Evolutionary conservation across 73 alveolate genomes (phyloP), one percentile per base, ranked within the genome.

Genomic region (Stentor roeselii): DNA sequence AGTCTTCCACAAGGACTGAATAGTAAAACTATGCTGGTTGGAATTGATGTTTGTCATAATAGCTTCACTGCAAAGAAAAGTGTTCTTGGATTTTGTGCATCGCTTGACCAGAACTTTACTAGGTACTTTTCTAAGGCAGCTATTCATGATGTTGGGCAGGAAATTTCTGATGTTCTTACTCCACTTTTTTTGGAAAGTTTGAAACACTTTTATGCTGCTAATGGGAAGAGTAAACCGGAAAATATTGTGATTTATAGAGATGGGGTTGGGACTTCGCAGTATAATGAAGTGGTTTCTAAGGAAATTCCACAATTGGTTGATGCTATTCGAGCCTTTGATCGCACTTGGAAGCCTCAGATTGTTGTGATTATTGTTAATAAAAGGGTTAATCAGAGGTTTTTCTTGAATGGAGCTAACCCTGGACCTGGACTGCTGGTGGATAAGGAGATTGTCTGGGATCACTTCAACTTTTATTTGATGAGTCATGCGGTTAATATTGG

Each of bases 401-500:
- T 92, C 82, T 86, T 89, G 76, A 83, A 39, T 75, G 86, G 75
- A 60, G 34, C 39, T 50, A 92, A 95, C 84, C 97, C 97, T 37
- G 87, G 90, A n/a, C 91, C 95, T 32, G 92, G 96, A 42, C 83
- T 90, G 60, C 84, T 92, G 11, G 58, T 92, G 39, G 97, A 94
- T 83, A 88, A 60, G 39, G 87, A 83, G 15, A 84, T 92, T 0
- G 94, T 89, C n/a, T 83, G 75, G 50, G 84, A 90, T 83, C 77
- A 75, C 78, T 94, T 84, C 90, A 97, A 94, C 86, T 94, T 94
- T 92, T 94, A 75, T 77, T 85, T 94, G 42, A 92, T 92, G 74
- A 96, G 97, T 50, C 96, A 94, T 85, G 85, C 78, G 39, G 92
- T 90, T 39, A 93, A 94, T 21, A 92, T 89, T 74, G 98, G 98